These are phyloP conservation scores for Luvunga scandens DNA, from an alignment of 345 rosid species.

Conservation along the genomic window DNA sequence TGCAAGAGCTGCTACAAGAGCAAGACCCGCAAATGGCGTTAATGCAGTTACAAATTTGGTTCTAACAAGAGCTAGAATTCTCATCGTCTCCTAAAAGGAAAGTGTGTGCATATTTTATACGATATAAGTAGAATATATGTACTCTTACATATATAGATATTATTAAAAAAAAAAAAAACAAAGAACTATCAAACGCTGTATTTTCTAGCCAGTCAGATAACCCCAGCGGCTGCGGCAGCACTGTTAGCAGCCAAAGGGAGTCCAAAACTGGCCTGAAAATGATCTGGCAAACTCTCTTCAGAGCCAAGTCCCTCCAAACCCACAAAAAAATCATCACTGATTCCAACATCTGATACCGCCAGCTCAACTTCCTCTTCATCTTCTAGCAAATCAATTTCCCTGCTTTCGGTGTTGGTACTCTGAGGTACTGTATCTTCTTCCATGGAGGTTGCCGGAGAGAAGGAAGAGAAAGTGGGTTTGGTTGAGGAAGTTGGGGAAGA, in stretches of 20 bases:
- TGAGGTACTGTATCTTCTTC: slow-evolving; percentile 45
- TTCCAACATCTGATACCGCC: slow-evolving; percentile 53
- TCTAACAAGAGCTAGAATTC: slow-evolving; percentile 23
- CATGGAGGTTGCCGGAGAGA: slow-evolving; percentile 56
- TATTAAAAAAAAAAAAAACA: neutral
- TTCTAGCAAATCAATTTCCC: slow-evolving; percentile 42
- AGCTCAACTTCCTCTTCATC: slow-evolving; percentile 65
- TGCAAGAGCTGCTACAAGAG: neutral
- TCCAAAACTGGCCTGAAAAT: slow-evolving; percentile 51
- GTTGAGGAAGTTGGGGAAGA: slow-evolving; percentile 13
- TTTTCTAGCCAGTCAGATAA: slow-evolving; percentile 31
- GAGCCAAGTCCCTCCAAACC: slow-evolving; percentile 65
- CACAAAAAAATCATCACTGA: slow-evolving; percentile 80
- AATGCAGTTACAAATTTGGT: slow-evolving; percentile 4
- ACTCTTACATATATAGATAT: neutral
- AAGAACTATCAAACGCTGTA: neutral
- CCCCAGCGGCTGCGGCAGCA: slow-evolving; percentile 43
- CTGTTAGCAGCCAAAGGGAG: slow-evolving; percentile 48
- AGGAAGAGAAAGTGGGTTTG: slow-evolving; percentile 37
- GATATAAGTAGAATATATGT: neutral
- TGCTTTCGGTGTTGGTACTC: slow-evolving; percentile 40
- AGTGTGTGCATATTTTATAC: neutral
- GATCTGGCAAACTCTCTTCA: slow-evolving; percentile 48
- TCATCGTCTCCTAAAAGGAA: slow-evolving; percentile 10
- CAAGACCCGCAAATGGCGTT: slow-evolving; percentile 14